Evolutionary conservation across 1,284 basidiomycete genomes (phyloP), one percentile per base, ranked within the genome.

Genomic region (Puccinia brachypodii): DNA sequence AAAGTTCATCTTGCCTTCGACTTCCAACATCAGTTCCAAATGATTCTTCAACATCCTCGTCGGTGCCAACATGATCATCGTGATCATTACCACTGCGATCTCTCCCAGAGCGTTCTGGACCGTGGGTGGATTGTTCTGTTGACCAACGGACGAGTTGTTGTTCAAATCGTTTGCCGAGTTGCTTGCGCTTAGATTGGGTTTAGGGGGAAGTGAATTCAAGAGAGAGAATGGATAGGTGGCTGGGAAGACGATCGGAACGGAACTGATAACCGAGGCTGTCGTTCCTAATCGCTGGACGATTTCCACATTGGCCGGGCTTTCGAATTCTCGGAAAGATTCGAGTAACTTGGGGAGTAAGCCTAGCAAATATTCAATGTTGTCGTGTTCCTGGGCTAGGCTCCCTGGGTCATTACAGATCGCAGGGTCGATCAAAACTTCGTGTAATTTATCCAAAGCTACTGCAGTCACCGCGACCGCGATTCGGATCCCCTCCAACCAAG

Each of bases 141-240:
- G 74, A 16, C 36, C 62, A 36, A n/a, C 22, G 11, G 50, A 68
- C 25, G 90, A 84, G 42, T 76, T 64, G 33, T 74, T 74, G 38
- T 73, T 47, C 9, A 19, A 28, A 58, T 66, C 33, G 13, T 64
- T 33, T 6, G 86, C 85, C 50, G 83, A 83, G 76, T 79, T 84
- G 81, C 68, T 84, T 83, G 66, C 81, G 58, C 73, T 82, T 19
- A 72, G 42, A 8, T 84, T 84, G 6, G 84, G 88, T 85, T 84
- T 88, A 88, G 83, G 89, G 85, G 82, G 89, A 85, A 84, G 91
- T 88, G 68, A 94, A 90, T 79, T 91, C 13, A 95, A 86, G 3
- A 98, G 89, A 0, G 94, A 92, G 87, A 98, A 96, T 0, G 96
- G 96, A 85, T 98, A 95, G 0, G 94, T 92, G 82, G 94, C 92